Base-by-base conservation (phyloP, 2,329 filamentous ascomycete species). In the Waltergamsia citrina region DNA sequence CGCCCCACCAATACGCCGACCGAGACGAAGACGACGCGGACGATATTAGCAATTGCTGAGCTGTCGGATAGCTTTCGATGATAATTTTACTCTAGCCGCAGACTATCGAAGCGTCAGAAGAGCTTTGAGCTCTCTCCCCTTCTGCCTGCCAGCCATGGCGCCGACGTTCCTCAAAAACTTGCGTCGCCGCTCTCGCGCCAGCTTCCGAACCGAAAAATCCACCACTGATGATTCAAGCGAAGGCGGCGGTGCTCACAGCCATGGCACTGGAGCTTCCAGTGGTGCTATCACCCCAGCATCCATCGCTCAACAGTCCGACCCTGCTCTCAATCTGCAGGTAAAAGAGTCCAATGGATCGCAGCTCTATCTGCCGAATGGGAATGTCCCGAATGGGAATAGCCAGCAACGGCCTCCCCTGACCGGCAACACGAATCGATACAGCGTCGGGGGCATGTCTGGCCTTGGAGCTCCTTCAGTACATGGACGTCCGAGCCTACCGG, bases 271-370 rank as follows among this genome's bases (percentile, higher is more conserved):
- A 34, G 72, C 74, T 24, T 77, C 75, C 10, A 82, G 71, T 51
- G 85, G 78, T 48, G 81, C 81, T 32, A 63, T 80, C 29, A 87
- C 85, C 32, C 82, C 85, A 24, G 83, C 85, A 1, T 83, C 81
- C n/a, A 69, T 81, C 32, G 67, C 77, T 44, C 71, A 76, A 30
- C 71, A 76, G 38, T 79, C 80, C 38, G 73, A 80, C 41, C 76
- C 78, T 17, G 71, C 74, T 20, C 67, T 81, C 19, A 44, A 82
- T 49, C 62, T 82, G 26, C 73, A 80, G 43, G 54, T 69, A 34
- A 74, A 78, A 49, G 68, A 65, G 26, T 41, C 48, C 34, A 44
- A 38, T 34, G 37, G 41, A 4, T 39, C 42, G 17, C 40, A 45
- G n/a, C n/a, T n/a, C n/a, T n/a, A n/a, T n/a, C n/a, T n/a, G n/a